These are phyloP conservation scores for Diospyros lotus DNA, from an alignment of 148 eudicot species.

Conservation along the genomic window DNA sequence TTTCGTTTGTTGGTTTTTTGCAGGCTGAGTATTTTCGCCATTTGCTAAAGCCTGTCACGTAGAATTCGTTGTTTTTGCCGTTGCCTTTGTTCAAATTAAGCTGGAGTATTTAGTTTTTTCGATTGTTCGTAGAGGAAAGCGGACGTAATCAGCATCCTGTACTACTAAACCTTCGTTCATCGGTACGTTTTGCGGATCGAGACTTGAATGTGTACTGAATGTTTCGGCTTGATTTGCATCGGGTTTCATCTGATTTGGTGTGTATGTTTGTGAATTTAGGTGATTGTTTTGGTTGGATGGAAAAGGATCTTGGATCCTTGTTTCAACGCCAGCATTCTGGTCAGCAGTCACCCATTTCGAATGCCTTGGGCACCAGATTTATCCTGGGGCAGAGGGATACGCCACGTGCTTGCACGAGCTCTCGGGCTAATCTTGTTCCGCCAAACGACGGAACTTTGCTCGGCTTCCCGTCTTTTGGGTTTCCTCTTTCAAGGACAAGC, in stretches of 20 bases:
- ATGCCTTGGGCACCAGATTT: conserved; percentile 33
- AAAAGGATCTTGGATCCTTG: conserved; percentile 52
- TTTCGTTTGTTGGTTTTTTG: conserved; percentile 26
- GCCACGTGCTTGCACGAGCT: conserved; percentile 28
- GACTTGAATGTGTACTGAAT: background rate
- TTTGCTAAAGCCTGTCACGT: conserved; percentile 96
- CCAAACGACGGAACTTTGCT: conserved; percentile 27
- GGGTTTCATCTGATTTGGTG: background rate
- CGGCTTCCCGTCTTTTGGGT: conserved; percentile 22
- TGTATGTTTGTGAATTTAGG: conserved; percentile 16
- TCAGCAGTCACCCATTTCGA: conserved; percentile 34
- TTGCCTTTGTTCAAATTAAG: conserved; percentile 41
- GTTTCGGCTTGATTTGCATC: background rate
- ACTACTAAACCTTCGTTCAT: conserved; percentile 17
- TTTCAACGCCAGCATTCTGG: conserved; percentile 30
- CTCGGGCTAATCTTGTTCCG: conserved; percentile 33
- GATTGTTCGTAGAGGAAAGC: conserved; percentile 36
- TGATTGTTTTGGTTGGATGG: conserved; percentile 60
- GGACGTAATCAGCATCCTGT: conserved; percentile 30
- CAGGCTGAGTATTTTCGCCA: conserved; percentile 99
- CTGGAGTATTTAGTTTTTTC: conserved; percentile 41
- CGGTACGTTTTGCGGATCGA: conserved; percentile 28
- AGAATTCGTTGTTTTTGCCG: conserved; percentile 30
- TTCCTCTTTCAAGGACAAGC: conserved; percentile 28
- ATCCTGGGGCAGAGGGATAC: conserved; percentile 33